Evolutionary conservation across 1,284 basidiomycete species (phyloP).

Genomic region (Austroboletus novae-zelandiae): DNA sequence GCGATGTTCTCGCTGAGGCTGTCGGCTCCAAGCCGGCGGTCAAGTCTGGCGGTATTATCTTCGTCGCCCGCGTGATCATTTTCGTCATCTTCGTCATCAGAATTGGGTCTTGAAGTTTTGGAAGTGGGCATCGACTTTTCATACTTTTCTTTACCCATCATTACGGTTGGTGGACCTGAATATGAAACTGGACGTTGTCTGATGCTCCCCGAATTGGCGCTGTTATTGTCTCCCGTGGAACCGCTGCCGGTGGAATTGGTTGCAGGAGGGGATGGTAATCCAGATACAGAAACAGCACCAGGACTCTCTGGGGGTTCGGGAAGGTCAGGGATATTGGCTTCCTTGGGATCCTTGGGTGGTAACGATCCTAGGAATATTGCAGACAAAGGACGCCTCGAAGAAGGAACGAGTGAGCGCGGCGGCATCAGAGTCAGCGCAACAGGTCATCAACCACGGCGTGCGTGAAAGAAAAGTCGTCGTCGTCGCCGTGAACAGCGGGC

Average conservation of each 20-base stretch:
- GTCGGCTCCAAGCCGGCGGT: slow-evolving; percentile 37
- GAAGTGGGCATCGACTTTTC: slow-evolving; percentile 27
- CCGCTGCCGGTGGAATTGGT: slow-evolving; percentile 80
- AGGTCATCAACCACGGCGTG: slow-evolving; percentile 30
- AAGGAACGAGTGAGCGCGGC: slow-evolving; percentile 33
- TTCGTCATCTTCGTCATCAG: slow-evolving; percentile 52
- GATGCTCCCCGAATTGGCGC: slow-evolving; percentile 47
- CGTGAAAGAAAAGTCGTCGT: slow-evolving; percentile 12
- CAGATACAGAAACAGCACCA: slow-evolving; percentile 47
- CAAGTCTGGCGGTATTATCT: slow-evolving; percentile 65
- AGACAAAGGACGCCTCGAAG: slow-evolving; percentile 37
- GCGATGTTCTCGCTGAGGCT: slow-evolving; percentile 50
- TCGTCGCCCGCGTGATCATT: slow-evolving; percentile 62
- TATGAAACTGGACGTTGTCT: slow-evolving; percentile 39
- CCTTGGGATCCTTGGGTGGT: slow-evolving; percentile 32
- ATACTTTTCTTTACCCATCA: slow-evolving; percentile 36
- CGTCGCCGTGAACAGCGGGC: slow-evolving; percentile 30
- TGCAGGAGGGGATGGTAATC: slow-evolving; percentile 74
- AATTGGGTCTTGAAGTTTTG: slow-evolving; percentile 31
- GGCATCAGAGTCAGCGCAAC: slow-evolving; percentile 30
- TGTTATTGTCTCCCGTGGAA: slow-evolving; percentile 62
- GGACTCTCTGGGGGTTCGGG: slow-evolving; percentile 67
- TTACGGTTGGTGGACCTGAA: slow-evolving; percentile 23
- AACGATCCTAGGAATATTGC: slow-evolving; percentile 35
- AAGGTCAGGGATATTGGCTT: slow-evolving; percentile 51